Evolutionary conservation across 1,284 basidiomycete genomes (phyloP).

Genomic region (Cystobasidiaceae sp.): DNA sequence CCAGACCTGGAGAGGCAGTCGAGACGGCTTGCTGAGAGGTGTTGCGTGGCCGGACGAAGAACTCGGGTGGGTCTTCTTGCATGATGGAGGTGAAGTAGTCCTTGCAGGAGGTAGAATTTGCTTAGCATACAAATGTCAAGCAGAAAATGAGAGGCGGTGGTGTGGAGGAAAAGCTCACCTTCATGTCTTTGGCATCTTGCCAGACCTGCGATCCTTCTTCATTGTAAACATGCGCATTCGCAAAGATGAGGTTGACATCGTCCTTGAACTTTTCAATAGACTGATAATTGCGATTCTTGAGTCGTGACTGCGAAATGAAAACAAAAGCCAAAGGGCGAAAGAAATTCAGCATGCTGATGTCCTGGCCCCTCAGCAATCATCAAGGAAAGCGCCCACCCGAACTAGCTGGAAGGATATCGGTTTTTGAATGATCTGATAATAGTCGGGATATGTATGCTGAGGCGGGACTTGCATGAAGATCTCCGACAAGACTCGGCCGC

Average conservation of each 20-base stretch:
- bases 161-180: conserved; percentile 31
- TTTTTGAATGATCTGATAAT: conserved; percentile 38
- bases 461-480: conserved; percentile 39
- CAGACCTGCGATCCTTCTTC: conserved; percentile 39
- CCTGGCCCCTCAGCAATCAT: neutral
- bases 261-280: conserved; percentile 35
- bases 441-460: conserved; percentile 37
- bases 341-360: conserved; percentile 3
- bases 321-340: neutral
- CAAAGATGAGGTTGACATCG: conserved; percentile 40
- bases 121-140: conserved; percentile 22
- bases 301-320: conserved; percentile 31
- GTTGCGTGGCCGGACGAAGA: conserved; percentile 25
- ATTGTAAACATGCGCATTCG: conserved; percentile 43
- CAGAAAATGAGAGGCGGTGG: neutral
- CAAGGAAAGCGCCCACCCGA: conserved; percentile 13
- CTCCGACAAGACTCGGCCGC: conserved; percentile 38
- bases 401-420: conserved; percentile 39
- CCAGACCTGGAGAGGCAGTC: no score
- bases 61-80: conserved; percentile 38
- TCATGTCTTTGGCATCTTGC: conserved; percentile 39
- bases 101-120: neutral
- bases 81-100: conserved; percentile 38
- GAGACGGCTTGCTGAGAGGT: conserved; percentile 3
- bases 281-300: conserved; percentile 36